Conservation (phyloP, 177 flowering plant species). For the Tripterygium wilfordii region DNA sequence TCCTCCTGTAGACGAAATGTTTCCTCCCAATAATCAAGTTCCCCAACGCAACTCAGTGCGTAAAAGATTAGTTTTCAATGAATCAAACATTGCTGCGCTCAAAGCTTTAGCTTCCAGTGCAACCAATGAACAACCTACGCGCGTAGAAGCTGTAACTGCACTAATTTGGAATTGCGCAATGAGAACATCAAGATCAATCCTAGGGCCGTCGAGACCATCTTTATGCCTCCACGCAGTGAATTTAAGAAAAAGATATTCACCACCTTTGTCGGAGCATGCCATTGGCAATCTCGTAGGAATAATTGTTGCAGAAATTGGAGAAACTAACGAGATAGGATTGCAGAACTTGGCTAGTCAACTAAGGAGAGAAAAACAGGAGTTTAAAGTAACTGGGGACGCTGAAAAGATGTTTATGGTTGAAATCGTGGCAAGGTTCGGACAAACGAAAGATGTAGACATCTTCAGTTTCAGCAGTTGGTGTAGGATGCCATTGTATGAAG, state of each 20-base stretch:
- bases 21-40: background rate
- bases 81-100: constrained; percentile 9
- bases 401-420: background rate
- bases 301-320: background rate
- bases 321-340: background rate
- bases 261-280: constrained; percentile 1
- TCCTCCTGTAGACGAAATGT: background rate
- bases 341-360: background rate
- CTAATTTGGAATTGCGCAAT: constrained; percentile 23
- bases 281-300: constrained; percentile 7
- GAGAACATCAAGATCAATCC: background rate
- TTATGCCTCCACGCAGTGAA: constrained; percentile 6
- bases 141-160: constrained; percentile 25
- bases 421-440: background rate
- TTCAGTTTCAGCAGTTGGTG: constrained; percentile 8
- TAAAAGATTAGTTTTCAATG: constrained; percentile 16
- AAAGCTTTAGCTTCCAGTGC: constrained; percentile 1
- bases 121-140: constrained; percentile 7
- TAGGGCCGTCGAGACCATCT: background rate
- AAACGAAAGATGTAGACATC: background rate
- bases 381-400: background rate
- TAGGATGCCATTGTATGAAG: background rate
- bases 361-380: background rate
- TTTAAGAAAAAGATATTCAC: constrained; percentile 7
- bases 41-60: background rate